Evolutionary conservation across 768 basidiomycete species (phyloP), one percentile per base, ranked within the genome.

Genomic region (Suillus weaverae): DNA sequence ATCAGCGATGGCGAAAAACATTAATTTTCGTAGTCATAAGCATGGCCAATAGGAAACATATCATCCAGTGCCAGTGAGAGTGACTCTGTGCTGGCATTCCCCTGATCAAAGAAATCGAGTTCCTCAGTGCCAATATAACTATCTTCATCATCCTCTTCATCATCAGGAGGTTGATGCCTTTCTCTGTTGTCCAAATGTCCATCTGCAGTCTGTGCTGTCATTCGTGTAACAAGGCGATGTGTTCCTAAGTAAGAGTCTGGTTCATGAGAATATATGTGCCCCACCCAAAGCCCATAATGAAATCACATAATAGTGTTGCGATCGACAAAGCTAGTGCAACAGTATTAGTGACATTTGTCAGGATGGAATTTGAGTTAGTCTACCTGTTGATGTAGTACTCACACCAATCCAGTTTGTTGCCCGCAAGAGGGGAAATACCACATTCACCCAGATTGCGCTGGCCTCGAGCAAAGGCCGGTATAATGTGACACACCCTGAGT

Each of bases 281-380:
- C 44, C 6, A 59, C 54, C 18, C 30, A 36, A 4, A 62, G 61
- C 2, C 64, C 61, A 30, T 53, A 66, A 26, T 66, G 62, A 57
- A 62, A 66, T 0, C 61, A 14, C 35, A 66, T 41, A 1, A 62
- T 11, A 32, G 57, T 62, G 13, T 62, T 55, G 1, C 43, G 18
- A 39, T 66, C 64, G 9, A 66, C 54, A 16, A 66, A 66, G 22
- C 64, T 66, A 36, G 14, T 33, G 4, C 0, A 0, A 22, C 5
- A 46, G 3, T 11, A 36, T 11, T 5, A 46, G 44, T 43, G n/a
- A n/a, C n/a, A n/a, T n/a, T n/a, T n/a, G n/a, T n/a, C n/a, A n/a
- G n/a, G 9, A 35, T 32, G 14, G 0, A 2, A 16, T 20, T 10
- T 46, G 0, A 22, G 2, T 20, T 22, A 32, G 41, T 33, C 26